phyloP scores from a whole-genome alignment of 2,329 filamentous ascomycete genomes.

The Zalaria sp. region DNA sequence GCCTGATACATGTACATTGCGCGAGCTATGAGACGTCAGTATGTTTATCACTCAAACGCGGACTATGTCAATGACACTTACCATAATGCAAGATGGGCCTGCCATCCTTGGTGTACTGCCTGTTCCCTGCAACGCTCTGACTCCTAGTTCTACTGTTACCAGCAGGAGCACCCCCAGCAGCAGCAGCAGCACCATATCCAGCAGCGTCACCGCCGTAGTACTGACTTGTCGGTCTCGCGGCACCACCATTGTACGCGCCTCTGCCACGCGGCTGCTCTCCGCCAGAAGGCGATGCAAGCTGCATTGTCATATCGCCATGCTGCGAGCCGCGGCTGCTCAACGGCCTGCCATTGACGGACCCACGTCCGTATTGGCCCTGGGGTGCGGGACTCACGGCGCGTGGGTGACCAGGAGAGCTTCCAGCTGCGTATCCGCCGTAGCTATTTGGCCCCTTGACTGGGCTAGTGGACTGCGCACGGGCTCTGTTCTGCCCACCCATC shows the following conservation, averaged over 20 bases:
- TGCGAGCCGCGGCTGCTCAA: constrained; percentile 28
- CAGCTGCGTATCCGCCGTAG: constrained; percentile 21
- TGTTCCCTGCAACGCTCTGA: constrained; percentile 76
- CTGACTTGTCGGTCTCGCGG: constrained; percentile 25
- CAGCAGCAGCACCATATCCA: constrained; percentile 12
- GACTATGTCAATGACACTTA: constrained; percentile 38
- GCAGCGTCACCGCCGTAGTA: constrained; percentile 25
- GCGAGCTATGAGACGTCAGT: constrained; percentile 47
- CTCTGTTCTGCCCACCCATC: constrained; percentile 7
- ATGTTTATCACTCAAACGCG: neutral
- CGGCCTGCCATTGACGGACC: constrained; percentile 22
- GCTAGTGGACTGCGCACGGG: constrained; percentile 25
- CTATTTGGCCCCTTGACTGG: constrained; percentile 25
- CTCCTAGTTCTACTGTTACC: constrained; percentile 43
- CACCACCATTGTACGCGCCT: constrained; percentile 13
- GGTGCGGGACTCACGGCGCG: constrained; percentile 21
- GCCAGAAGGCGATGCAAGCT: constrained; percentile 26
- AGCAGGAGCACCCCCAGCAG: constrained; percentile 11
- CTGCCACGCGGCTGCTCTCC: constrained; percentile 26
- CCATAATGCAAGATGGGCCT: constrained; percentile 84
- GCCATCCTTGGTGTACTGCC: constrained; percentile 75
- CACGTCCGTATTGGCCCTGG: constrained; percentile 7
- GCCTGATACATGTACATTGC: constrained; percentile 90
- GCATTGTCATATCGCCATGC: constrained; percentile 27
- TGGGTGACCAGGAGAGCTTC: constrained; percentile 23